Evolutionary conservation across 805 yeast genomes (phyloP), one percentile per base, ranked within the genome.

Genomic region (Torulaspora microellipsoides): DNA sequence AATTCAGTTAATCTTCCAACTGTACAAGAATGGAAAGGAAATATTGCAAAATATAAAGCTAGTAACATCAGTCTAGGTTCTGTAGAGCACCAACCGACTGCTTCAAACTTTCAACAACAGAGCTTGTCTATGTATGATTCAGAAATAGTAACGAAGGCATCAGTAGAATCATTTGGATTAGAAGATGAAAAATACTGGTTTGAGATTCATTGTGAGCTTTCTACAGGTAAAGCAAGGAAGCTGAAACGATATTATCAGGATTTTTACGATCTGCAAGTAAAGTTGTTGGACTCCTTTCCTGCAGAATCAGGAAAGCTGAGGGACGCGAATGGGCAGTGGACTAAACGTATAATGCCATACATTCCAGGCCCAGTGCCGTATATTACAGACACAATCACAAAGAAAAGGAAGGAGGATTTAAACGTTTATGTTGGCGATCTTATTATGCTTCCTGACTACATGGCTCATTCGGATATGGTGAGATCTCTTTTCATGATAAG

Each of bases 361-460:
- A 90, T 93, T 58, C 98, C 99, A 0, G 99, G 98, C 1, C 99
- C 99, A 2, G 73, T 91, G 37, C 83, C 95, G 31, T 85, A 84
- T 56, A 95, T 93, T 42, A 88, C 88, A 49, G 97, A 91, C 66
- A 67, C 79, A 12, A 77, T 78, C 31, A 75, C 83, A 1, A 65
- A 70, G 38, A 78, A 76, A 54, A 68, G 85, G 44, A 70, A 75
- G 38, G 73, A 70, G 1, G 80, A 76, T 54, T 61, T 80, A 44
- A 78, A 80, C 55, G 71, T 72, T 25, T 81, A 80, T 51, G 77
- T 81, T 11, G 68, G 71, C 31, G 77, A 76, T 31, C 65, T 91
- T 49, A 73, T 87, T 27, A 71, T 76, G 33, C 72, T 91, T 57
- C 98, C 98, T 0, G 67, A 70, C 11, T 81, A 89, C 55, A 85